Base-by-base conservation (phyloP, 306 rosid genomes). In the Citrullus colocynthis region DNA sequence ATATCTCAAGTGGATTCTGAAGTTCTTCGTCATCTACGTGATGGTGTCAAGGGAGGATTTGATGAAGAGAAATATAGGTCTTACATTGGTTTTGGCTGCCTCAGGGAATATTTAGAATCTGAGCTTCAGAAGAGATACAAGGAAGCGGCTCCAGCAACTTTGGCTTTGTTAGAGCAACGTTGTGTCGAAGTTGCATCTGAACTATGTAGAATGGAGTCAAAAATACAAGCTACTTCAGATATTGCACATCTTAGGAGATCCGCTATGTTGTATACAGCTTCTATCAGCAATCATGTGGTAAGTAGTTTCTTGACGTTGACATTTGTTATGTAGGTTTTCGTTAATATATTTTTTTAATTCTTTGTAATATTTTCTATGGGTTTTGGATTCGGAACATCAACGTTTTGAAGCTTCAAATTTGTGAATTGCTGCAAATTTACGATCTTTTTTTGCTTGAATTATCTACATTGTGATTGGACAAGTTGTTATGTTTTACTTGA, bases 141-240 rank as follows among this genome's bases (percentile, higher is more conserved):
- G 88, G 98, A 95, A 82, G 98, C 98, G 39, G 96, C 96, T 5
- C 98, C 98, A 67, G 93, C 97, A 80, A 95, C 98, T 45, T 93
- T 95, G 60, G 96, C 98, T 61, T 81, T 95, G 88, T 96, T 95
- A 56, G 98, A 95, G 87, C 97, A 95, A 77, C 97, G 98, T 71
- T 95, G 97, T 82, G 66, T 85, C 83, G 97, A 92, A 84, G 91
- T 92, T 78, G 80, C 85, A 55, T 78, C 73, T 72, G 98, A 90
- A 62, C 87, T 95, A 73, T 76, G 86, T 64, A 82, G 82, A 80
- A 83, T 95, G 90, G 97, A 90, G 63, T 81, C 90, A 10, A 90
- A 92, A 79, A 88, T 95, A 69, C 90, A 85, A 82, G 93, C 97
- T 84, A 92, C 93, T 17, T 95, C 97, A 57, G 97, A 95, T 86